Percentiles rank a stretch among this genome's conserved stretches.
These are phyloP conservation scores for Zea mays DNA, from an alignment of 176 grass and related monocot genomes.

Conservation along the genomic window Zm-B73-REFERENCE-NAM-5.0 NC_050102.1:120016001-120016500, in stretches of 20 bases:
- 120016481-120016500: not conserved
- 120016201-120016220: not conserved
- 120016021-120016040: not conserved
- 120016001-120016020: too few species aligned
- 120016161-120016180: not conserved
- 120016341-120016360: not conserved
- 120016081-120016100: slow-evolving; percentile 6
- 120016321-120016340: too few species aligned
- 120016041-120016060: not conserved
- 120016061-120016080: not conserved
- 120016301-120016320: not conserved
- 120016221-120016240: not conserved
- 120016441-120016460: not conserved
- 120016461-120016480: not conserved
- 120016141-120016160: not conserved
- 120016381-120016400: too few species aligned
- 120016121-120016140: slow-evolving; percentile 15
- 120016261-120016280: not conserved
- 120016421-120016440: too few species aligned
- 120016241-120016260: not conserved
- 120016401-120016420: too few species aligned
- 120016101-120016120: not conserved
- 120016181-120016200: slow-evolving; percentile 7
- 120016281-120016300: not conserved
- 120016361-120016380: too few species aligned